Evolutionary conservation across 257 asterid species (phyloP).

Genomic region (Dorcoceras hygrometricum): DNA sequence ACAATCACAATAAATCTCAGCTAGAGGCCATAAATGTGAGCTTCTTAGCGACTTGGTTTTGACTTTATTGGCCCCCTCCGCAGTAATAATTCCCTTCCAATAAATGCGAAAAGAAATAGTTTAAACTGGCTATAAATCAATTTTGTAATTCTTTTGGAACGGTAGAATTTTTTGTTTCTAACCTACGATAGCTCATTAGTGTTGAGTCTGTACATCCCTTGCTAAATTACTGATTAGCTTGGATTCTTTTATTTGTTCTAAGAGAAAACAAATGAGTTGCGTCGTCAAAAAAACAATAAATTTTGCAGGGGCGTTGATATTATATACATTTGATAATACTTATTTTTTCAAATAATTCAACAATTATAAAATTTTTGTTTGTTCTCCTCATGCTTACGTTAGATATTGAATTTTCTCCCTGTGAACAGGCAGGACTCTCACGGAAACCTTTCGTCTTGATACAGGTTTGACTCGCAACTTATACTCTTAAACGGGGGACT

Average conservation of each 20-base stretch:
- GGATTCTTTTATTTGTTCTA: neutral
- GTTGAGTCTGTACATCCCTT: neutral
- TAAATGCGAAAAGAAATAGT: neutral
- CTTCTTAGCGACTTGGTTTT: constrained; percentile 24
- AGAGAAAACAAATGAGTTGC: too few species aligned
- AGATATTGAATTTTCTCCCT: constrained; percentile 15
- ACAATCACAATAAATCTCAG: constrained; percentile 79
- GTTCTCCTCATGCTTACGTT: neutral
- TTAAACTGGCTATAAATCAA: neutral
- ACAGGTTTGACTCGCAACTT: constrained; percentile 64
- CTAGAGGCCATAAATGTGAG: constrained; percentile 88
- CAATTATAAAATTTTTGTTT: neutral
- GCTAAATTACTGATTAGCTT: too few species aligned
- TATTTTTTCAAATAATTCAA: neutral
- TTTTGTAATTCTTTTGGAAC: too few species aligned
- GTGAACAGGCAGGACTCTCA: constrained; percentile 85
- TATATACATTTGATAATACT: neutral
- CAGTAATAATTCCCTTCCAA: constrained; percentile 12
- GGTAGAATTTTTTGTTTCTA: too few species aligned
- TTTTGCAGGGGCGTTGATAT: neutral
- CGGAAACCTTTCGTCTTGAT: constrained; percentile 76
- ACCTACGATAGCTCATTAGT: too few species aligned
- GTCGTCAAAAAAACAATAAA: neutral
- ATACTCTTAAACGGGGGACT: constrained; percentile 13
- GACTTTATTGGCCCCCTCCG: constrained; percentile 21